phyloP scores from a whole-genome alignment of 2,329 filamentous ascomycete species.

The Diaporthe velutina region DNA sequence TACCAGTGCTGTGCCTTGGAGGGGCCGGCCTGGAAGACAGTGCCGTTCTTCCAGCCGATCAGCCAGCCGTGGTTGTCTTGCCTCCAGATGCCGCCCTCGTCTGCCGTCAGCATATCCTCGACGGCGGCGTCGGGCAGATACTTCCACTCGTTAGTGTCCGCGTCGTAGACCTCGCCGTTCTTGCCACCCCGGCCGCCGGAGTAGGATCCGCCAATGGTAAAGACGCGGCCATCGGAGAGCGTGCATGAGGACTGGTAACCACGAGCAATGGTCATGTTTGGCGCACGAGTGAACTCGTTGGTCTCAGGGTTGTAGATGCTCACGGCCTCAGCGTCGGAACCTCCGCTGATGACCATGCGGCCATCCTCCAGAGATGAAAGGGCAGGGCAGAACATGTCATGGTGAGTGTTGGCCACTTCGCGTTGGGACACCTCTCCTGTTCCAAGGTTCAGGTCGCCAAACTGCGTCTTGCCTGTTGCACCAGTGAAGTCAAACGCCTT shows the following conservation, averaged over 20 bases:
- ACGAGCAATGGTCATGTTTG: slow-evolving; percentile 60
- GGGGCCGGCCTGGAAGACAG: slow-evolving; percentile 67
- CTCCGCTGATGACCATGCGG: slow-evolving; percentile 66
- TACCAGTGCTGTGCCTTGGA: slow-evolving; percentile 70
- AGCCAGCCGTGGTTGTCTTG: slow-evolving; percentile 68
- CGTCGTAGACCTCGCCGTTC: slow-evolving; percentile 68
- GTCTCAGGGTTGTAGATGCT: slow-evolving; percentile 59
- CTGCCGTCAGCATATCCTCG: slow-evolving; percentile 63
- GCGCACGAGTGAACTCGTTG: slow-evolving; percentile 53
- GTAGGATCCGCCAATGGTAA: slow-evolving; percentile 69
- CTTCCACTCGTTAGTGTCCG: slow-evolving; percentile 60
- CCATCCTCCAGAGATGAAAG: slow-evolving; percentile 63
- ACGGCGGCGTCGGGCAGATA: slow-evolving; percentile 57
- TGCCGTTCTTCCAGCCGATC: slow-evolving; percentile 59
- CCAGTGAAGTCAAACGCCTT: slow-evolving; percentile 40
- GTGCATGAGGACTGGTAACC: slow-evolving; percentile 67
- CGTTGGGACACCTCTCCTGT: slow-evolving; percentile 46
- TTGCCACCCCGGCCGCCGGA: slow-evolving; percentile 63
- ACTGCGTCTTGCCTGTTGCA: slow-evolving; percentile 41
- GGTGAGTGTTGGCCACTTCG: slow-evolving; percentile 56
- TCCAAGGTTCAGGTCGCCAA: slow-evolving; percentile 40
- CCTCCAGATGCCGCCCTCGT: slow-evolving; percentile 56
- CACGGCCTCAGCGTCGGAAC: slow-evolving; percentile 1
- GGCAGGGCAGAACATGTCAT: slow-evolving; percentile 71
- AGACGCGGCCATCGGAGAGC: slow-evolving; percentile 65